Base-by-base conservation (phyloP, 2,329 filamentous ascomycete species). In the Trichothecium sympodiale region DNA sequence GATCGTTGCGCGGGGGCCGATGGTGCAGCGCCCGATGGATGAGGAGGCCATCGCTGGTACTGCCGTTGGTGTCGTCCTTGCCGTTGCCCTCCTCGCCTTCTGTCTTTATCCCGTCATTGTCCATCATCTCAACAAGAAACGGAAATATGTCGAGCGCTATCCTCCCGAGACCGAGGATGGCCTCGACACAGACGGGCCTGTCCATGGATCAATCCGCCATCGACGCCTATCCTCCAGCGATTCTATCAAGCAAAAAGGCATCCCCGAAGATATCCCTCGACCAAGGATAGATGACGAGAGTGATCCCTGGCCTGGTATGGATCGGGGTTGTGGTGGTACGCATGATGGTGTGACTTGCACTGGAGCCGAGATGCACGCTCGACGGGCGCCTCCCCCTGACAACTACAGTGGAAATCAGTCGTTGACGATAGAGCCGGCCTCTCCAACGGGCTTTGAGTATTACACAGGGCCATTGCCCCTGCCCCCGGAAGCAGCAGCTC, bases 51-150 rank as follows among this genome's bases (percentile, higher is more conserved):
- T 62, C 33, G 60, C 58, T 2, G 60, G 60, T 26, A 47, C 59
- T 35, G 52, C 55, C 17, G 46, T 63, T 30, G 60, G 60, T 23
- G 45, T 53, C 34, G 36, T 59, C 29, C 40, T 61, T 31, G 57
- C 47, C 29, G 42, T 52, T 31, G 47, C 43, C 12, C 49, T 62
- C 10, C 38, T 60, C 33, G 42, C 49, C 34, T 42, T 62, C 26
- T 63, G 60, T 35, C 51, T 61, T 28, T 63, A 62, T 36, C 60
- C 60, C 12, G 49, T 63, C 36, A 40, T 62, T 27, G 45, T 62
- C 32, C 31, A 29, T 15, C 35, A 31, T n/a, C 9, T 39, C 16
- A 37, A 36, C 29, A 31, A 34, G 38, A 44, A 46, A 41, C 32
- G 30, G 6, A 25, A 25, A 10, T 25, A 25, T 25, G 20, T 25